phyloP scores from a whole-genome alignment of 352 stramenopile species.

The Phytophthora fragariae region DNA sequence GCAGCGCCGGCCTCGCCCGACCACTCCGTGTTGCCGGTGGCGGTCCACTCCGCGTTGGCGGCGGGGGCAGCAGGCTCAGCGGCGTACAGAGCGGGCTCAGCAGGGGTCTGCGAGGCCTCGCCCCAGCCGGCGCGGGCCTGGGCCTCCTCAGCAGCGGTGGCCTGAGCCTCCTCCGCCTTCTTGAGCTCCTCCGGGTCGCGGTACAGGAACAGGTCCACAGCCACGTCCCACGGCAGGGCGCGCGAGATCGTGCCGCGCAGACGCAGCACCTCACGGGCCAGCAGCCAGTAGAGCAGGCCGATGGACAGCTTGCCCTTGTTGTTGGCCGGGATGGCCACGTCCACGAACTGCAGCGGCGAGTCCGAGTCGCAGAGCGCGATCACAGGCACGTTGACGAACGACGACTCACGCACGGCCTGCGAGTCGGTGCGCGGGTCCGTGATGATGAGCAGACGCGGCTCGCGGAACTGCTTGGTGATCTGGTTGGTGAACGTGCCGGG shows the following conservation, averaged over 20 bases:
- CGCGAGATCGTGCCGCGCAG: constrained; percentile 97
- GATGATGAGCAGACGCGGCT: constrained; percentile 99
- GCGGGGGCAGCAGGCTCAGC: constrained; percentile 57
- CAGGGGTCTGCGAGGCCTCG: constrained; percentile 60
- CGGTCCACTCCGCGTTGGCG: constrained; percentile 74
- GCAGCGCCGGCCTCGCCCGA: constrained; percentile 70
- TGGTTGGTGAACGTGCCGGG: constrained; percentile 99
- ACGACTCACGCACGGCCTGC: constrained; percentile 97
- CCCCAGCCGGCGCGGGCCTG: constrained; percentile 76
- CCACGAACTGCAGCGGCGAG: constrained; percentile 99
- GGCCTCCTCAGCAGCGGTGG: constrained; percentile 82
- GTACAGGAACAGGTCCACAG: constrained; percentile 99
- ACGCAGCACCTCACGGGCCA: constrained; percentile 98
- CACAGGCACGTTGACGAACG: constrained; percentile 99
- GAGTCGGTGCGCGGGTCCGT: constrained; percentile 99
- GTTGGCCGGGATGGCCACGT: constrained; percentile 99
- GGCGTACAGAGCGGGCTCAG: constrained; percentile 62
- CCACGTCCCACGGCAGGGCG: constrained; percentile 96
- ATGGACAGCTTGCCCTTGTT: constrained; percentile 99
- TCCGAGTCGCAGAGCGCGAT: constrained; percentile 99
- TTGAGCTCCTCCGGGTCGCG: constrained; percentile 99
- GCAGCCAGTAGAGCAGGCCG: constrained; percentile 99
- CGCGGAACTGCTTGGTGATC: constrained; percentile 99
- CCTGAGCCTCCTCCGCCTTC: constrained; percentile 98
- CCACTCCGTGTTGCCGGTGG: constrained; percentile 76